Evolutionary conservation across 352 stramenopile species (phyloP), one percentile per base, ranked within the genome.

Genomic region (Blastocystis hominis): DNA sequence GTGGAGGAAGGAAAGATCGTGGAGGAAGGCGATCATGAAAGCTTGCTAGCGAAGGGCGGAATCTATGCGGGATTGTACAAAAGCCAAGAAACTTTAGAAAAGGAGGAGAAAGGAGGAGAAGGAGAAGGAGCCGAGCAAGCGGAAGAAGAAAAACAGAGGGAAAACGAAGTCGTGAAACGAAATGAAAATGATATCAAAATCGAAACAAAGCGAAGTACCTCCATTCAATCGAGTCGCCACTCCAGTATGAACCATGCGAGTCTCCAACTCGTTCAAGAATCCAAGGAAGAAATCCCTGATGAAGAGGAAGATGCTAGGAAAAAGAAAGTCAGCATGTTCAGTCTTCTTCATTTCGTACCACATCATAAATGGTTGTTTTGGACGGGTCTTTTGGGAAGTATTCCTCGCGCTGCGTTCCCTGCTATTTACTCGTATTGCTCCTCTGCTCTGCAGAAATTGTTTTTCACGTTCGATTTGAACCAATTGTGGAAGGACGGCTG

Each of bases 21-120:
- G 3, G 95, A 98, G 89, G 88, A 93, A 10, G 96, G 95, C 4
- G 95, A 92, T 7, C 95, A 98, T 89, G 90, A 93, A 4, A 92
- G 97, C 64, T 90, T 98, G n/a, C 89, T 97, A 75, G 77, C 50
- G 2, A 78, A 90, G 20, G 62, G 88, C 53, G 93, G 93, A 38
- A 88, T 91, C 44, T 96, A 96, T 88, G 89, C 89, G 6, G 89
- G 93, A 72, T 88, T 97, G 63, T 88, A 90, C 55, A 38, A 76
- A 15, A 89, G 66, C 53, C 89, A 91, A 68, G 44, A 7, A 20
- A 53, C 7, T 20, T 17, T 5, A 86, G 77, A 81, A 24, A 81
- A 7, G 9, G 34, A 24, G 15, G 6, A 54, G 46, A 6, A 50
- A 56, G 46, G n/a, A n/a, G n/a, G n/a, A n/a, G n/a, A n/a, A n/a